phyloP scores from a whole-genome alignment of 2,329 filamentous ascomycete species.

The Aspergillus intermedius region DNA sequence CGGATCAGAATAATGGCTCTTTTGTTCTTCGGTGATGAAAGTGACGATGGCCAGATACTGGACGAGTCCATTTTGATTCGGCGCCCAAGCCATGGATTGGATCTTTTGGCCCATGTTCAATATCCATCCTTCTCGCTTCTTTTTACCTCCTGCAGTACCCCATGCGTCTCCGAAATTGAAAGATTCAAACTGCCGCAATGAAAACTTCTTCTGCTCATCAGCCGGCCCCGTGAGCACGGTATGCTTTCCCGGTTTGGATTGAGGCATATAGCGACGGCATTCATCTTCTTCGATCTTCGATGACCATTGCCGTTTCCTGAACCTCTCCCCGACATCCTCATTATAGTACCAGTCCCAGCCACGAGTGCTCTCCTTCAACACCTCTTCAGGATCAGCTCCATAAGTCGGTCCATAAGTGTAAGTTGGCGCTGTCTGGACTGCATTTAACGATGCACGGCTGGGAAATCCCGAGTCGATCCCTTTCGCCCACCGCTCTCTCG shows the following conservation, averaged over 20 bases:
- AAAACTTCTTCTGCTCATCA: slow-evolving; percentile 38
- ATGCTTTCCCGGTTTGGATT: slow-evolving; percentile 24
- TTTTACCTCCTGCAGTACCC: slow-evolving; percentile 18
- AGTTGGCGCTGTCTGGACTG: slow-evolving; percentile 19
- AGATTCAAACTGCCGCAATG: slow-evolving; percentile 36
- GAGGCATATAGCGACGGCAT: slow-evolving; percentile 39
- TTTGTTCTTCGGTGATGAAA: slow-evolving; percentile 33
- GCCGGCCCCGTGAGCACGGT: slow-evolving; percentile 48
- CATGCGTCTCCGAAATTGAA: slow-evolving; percentile 45
- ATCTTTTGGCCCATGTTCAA: slow-evolving; percentile 51
- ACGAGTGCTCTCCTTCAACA: slow-evolving; percentile 39
- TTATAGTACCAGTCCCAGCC: slow-evolving; percentile 51
- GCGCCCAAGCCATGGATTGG: slow-evolving; percentile 45
- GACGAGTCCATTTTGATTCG: slow-evolving; percentile 35
- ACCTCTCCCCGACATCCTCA: slow-evolving; percentile 33
- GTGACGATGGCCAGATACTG: slow-evolving; percentile 53
- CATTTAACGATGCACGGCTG: slow-evolving; percentile 33
- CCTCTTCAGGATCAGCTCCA: slow-evolving; percentile 36
- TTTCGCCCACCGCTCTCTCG: slow-evolving; percentile 45
- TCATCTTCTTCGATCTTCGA: slow-evolving; percentile 30
- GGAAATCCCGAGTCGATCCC: slow-evolving; percentile 47
- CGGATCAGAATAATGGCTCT: slow-evolving; percentile 21
- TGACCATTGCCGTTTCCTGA: slow-evolving; percentile 38
- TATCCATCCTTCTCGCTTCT: slow-evolving; percentile 45
- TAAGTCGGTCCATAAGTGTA: slow-evolving; percentile 39